Base-by-base conservation (phyloP, 169 alveolate genomes). In the Cyclospora cayetanensis region DNA sequence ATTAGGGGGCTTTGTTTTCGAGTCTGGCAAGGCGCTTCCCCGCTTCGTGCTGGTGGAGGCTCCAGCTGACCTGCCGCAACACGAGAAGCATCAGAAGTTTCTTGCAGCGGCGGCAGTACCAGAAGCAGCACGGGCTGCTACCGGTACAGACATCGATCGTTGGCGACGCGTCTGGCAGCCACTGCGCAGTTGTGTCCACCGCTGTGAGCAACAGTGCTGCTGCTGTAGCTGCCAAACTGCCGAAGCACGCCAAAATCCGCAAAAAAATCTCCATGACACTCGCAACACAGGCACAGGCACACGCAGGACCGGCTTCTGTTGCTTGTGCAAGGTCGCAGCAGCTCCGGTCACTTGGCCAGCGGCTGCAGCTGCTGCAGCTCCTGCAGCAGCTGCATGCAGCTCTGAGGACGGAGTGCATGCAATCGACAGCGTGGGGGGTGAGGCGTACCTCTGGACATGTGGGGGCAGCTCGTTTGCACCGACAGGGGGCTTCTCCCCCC, bases 281-380 rank as follows among this genome's bases (percentile, higher is more conserved):
- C 34, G 55, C 29, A 41, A n/a, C 85, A 74, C 42, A 27, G 42
- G 63, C 85, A 74, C 27, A 63, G 43, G 42, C 27, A 42, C 85
- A 18, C n/a, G n/a, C n/a, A n/a, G n/a, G n/a, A n/a, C n/a, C n/a
- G n/a, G n/a, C n/a, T 74, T 74, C 85, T 74, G 85, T 63, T 63
- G 42, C 27, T 63, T 53, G 25, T 74, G 85, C 27, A 74, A 63
- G 27, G 85, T 74, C 42, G 85, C 85, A 39, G 85, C 85, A 18
- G 85, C 85, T 4, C 65, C 85, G 41, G 25, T 34, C 42, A 74
- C 85, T 2, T 74, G 85, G 85, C 85, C 85, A 37, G 85, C 63
- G 25, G 85, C 85, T 25, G 85, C 85, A 37, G 53, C 31, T 27
- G 74, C n/a, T n/a, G n/a, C n/a, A n/a, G n/a, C n/a, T n/a, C n/a